phyloP scores from a whole-genome alignment of 768 basidiomycete species.

The Suillus plorans region DNA sequence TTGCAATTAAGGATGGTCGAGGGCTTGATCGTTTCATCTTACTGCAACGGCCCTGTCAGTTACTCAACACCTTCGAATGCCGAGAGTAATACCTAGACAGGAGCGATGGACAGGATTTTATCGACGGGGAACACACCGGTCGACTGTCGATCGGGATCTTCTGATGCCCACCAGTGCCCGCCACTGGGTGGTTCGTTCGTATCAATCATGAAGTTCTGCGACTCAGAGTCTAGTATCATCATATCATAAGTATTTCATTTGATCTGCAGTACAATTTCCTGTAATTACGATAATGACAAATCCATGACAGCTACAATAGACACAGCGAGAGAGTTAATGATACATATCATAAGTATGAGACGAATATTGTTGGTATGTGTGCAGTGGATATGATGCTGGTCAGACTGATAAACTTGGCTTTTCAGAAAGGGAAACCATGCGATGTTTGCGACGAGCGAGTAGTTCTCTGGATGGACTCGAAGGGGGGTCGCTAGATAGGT shows the following conservation, averaged over 20 bases:
- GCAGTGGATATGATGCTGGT: neutral
- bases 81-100: neutral
- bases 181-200: neutral
- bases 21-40: neutral
- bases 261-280: neutral
- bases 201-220: neutral
- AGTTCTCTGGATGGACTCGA: slow-evolving; percentile 50
- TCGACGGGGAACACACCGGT: neutral
- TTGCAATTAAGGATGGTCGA: slow-evolving; percentile 2
- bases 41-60: neutral
- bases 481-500: slow-evolving; percentile 47
- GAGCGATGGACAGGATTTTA: neutral
- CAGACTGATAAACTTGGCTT: neutral
- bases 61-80: neutral
- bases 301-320: slow-evolving; percentile 2
- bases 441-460: slow-evolving; percentile 39
- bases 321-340: slow-evolving; percentile 6
- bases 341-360: slow-evolving; percentile 4
- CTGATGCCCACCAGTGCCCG: neutral
- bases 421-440: slow-evolving; percentile 27
- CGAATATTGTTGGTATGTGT: neutral
- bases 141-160: neutral
- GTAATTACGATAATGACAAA: slow-evolving; percentile 8
- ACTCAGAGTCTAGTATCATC: neutral
- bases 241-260: neutral